Percentiles rank a stretch among this genome's conserved stretches.
These are phyloP conservation scores for Metschnikowia cubensis DNA, from an alignment of 805 yeast species.

Conservation along the genomic window DNA sequence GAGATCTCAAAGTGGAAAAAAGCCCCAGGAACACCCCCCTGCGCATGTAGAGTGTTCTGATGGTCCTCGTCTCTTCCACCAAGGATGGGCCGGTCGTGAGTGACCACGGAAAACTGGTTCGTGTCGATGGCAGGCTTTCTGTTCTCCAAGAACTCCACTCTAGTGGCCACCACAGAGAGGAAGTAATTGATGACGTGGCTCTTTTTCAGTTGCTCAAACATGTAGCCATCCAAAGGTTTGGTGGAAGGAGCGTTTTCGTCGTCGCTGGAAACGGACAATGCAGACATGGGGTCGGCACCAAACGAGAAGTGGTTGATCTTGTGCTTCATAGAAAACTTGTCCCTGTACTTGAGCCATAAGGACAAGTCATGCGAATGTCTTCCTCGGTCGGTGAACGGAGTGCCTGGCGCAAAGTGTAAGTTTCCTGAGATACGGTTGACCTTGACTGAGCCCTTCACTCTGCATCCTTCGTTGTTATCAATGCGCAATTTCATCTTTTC, in stretches of 20 bases:
- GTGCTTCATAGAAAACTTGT: conserved; percentile 73
- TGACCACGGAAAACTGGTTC: conserved; percentile 85
- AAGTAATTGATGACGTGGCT: conserved; percentile 69
- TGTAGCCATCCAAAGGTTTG: conserved; percentile 64
- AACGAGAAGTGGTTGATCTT: conserved; percentile 76
- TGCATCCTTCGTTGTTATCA: conserved; percentile 71
- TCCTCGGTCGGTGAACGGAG: conserved; percentile 54
- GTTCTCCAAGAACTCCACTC: conserved; percentile 66
- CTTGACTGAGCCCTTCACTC: conserved; percentile 72
- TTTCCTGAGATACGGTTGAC: conserved; percentile 87
- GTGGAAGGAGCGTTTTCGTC: conserved; percentile 38
- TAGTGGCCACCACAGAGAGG: conserved; percentile 84
- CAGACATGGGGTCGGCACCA: conserved; percentile 54
- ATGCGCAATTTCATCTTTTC: conserved; percentile 52
- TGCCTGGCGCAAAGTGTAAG: conserved; percentile 95
- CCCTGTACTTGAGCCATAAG: conserved; percentile 52
- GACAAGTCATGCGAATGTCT: conserved; percentile 85
- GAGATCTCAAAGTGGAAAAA: conserved; percentile 87
- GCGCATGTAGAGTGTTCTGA: conserved; percentile 73
- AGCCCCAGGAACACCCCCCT: conserved; percentile 90
- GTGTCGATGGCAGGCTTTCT: conserved; percentile 54
- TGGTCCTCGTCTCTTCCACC: conserved; percentile 94
- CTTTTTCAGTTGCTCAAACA: conserved; percentile 43
- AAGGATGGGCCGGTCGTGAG: conserved; percentile 75
- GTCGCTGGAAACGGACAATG: conserved; percentile 20